A percentile compares a stretch with the other conserved stretches of the same genome.
Conservation (phyloP, 208 protist species). For the Tritrichomonas foetus region DNA sequence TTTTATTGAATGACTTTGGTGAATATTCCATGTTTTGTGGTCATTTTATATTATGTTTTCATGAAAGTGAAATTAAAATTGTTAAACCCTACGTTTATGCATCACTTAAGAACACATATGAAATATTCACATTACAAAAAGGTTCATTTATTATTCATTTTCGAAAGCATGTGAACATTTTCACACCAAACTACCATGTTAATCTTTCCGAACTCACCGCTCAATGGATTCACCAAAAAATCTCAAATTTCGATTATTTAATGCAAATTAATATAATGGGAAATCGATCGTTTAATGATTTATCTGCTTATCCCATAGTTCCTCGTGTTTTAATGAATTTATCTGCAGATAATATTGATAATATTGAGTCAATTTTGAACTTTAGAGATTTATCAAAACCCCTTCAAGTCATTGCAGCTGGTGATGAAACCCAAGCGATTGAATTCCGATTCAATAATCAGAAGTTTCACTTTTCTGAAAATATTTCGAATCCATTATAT, state of each 20-base stretch:
- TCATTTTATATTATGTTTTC: neutral
- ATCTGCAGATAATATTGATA: no score
- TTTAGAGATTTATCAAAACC: no score
- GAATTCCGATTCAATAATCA: neutral
- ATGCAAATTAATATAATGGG: neutral
- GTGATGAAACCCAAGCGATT: no score
- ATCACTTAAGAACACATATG: no score
- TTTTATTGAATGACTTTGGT: neutral
- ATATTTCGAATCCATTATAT: neutral
- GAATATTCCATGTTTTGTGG: slow-evolving; percentile 28
- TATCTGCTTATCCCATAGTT: neutral
- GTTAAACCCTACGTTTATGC: neutral
- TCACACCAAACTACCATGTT: neutral
- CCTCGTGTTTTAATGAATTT: no score
- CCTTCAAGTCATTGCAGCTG: no score
- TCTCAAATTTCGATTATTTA: slow-evolving; percentile 11
- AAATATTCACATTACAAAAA: neutral
- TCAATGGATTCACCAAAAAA: neutral
- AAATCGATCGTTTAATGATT: neutral
- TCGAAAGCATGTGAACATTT: neutral
- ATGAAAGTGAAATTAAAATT: neutral
- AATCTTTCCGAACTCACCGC: neutral
- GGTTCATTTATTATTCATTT: neutral
- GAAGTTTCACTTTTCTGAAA: neutral
- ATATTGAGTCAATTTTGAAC: no score